These are phyloP conservation scores for Trichophyton verrucosum DNA, from an alignment of 2,329 filamentous ascomycete species.

Conservation along the genomic window DNA sequence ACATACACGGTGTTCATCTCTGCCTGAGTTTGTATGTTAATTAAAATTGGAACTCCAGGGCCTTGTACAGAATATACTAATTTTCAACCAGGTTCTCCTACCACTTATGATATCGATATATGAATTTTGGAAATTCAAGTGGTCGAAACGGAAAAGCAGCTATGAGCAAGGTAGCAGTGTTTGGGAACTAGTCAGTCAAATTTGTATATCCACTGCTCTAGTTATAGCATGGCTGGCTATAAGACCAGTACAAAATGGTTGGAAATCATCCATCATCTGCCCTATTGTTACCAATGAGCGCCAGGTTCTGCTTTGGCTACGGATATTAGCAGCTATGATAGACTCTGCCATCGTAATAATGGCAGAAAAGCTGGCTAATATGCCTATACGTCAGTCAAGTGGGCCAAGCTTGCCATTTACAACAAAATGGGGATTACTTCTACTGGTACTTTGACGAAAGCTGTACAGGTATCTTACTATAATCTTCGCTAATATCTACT, in stretches of 20 bases:
- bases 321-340: constrained; percentile 24
- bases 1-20: constrained; percentile 33
- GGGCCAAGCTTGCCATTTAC: constrained; percentile 7
- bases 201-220: constrained; percentile 29
- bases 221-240: constrained; percentile 29
- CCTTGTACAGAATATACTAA: not conserved
- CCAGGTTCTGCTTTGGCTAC: constrained; percentile 26
- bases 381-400: constrained; percentile 3
- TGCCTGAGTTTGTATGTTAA: constrained; percentile 24
- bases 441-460: constrained; percentile 9
- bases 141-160: constrained; percentile 15
- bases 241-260: constrained; percentile 24
- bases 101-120: constrained; percentile 33
- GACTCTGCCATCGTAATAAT: constrained; percentile 33
- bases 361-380: constrained; percentile 14
- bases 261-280: constrained; percentile 40
- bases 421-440: constrained; percentile 10
- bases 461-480: not conserved
- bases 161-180: constrained; percentile 8
- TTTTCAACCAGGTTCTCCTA: constrained; percentile 23
- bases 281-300: constrained; percentile 27
- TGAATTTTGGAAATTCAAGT: constrained; percentile 27
- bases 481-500: not conserved
- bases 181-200: constrained; percentile 22
- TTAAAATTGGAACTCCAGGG: not conserved